Conservation (phyloP, 805 yeast genomes). For the Candida orba region DNA sequence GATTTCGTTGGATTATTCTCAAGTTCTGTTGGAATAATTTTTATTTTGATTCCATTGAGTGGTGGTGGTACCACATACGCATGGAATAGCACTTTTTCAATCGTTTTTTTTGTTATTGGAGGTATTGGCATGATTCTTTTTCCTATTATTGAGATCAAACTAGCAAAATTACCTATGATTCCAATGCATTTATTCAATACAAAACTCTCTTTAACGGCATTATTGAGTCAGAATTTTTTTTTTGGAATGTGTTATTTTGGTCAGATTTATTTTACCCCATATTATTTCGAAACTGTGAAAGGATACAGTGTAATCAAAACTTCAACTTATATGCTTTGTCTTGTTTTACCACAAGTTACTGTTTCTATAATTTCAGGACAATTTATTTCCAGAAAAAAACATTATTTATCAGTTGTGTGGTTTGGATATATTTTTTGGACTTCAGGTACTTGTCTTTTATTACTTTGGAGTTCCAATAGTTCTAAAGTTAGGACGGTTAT, state of each 20-base stretch:
- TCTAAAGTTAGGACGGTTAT: slow-evolving; percentile 28
- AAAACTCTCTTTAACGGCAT: slow-evolving; percentile 22
- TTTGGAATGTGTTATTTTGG: slow-evolving; percentile 43
- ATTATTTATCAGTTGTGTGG: slow-evolving; percentile 17
- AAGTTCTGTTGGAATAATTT: slow-evolving; percentile 38
- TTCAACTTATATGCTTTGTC: slow-evolving; percentile 3
- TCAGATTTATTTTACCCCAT: slow-evolving; percentile 40
- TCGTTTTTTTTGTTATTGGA: slow-evolving; percentile 31
- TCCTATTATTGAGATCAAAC: slow-evolving; percentile 40
- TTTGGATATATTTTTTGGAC: slow-evolving; percentile 25
- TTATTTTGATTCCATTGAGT: slow-evolving; percentile 42
- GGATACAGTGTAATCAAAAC: slow-evolving; percentile 21
- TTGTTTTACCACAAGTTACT: slow-evolving; percentile 6
- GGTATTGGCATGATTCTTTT: slow-evolving; percentile 32
- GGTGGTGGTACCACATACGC: slow-evolving; percentile 51
- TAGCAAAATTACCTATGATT: slow-evolving; percentile 46
- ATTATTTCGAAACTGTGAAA: slow-evolving; percentile 25
- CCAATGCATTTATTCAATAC: slow-evolving; percentile 39
- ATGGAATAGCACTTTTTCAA: slow-evolving; percentile 38
- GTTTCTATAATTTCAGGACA: slow-evolving; percentile 6
- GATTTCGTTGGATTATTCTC: slow-evolving; percentile 47
- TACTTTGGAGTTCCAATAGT: slow-evolving; percentile 23
- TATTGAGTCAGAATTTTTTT: slow-evolving; percentile 31
- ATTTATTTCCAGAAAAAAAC: slow-evolving; percentile 2
- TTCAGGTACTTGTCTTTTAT: slow-evolving; percentile 1